These are phyloP conservation scores for Colletotrichum melonis DNA, from an alignment of 2,329 filamentous ascomycete genomes.

Conservation along the genomic window DNA sequence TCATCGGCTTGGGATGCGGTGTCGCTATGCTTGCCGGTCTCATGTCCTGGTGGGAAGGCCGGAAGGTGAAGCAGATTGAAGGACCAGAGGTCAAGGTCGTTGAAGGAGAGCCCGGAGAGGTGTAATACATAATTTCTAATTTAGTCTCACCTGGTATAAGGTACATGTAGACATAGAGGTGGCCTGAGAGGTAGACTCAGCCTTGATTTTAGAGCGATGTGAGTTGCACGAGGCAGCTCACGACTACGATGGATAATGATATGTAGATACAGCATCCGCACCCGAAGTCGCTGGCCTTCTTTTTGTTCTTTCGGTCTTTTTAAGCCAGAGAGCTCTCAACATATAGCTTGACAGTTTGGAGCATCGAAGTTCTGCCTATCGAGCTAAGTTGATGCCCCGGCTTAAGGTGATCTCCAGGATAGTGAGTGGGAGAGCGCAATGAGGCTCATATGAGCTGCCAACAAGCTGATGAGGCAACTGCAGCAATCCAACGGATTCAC, in stretches of 20 bases:
- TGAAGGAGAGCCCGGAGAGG: slow-evolving; percentile 4
- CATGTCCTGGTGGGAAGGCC: slow-evolving; percentile 42
- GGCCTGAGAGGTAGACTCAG: not conserved
- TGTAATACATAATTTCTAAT: not conserved
- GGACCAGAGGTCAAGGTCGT: slow-evolving; percentile 39
- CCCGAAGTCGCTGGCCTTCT: not conserved
- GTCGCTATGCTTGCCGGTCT: slow-evolving; percentile 40
- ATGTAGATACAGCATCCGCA: not conserved
- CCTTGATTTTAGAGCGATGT: not conserved
- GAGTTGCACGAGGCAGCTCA: too few relatives aligned
- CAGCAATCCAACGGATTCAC: too few relatives aligned
- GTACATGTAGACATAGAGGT: not conserved
- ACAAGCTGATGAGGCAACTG: too few relatives aligned
- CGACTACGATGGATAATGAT: not conserved
- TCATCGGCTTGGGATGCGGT: slow-evolving; percentile 40
- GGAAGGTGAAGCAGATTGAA: slow-evolving; percentile 42
- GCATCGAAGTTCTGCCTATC: too few relatives aligned
- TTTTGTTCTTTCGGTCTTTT: accelerated
- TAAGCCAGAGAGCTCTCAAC: not conserved
- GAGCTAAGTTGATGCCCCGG: too few relatives aligned
- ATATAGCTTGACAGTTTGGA: too few relatives aligned
- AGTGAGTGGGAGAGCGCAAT: too few relatives aligned
- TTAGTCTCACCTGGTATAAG: not conserved
- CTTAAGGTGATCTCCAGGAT: too few relatives aligned
- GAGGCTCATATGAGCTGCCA: too few relatives aligned